Evolutionary conservation across 2,329 filamentous ascomycete species (phyloP), one percentile per base, ranked within the genome.

Genomic region (Fusarium lyarnte): DNA sequence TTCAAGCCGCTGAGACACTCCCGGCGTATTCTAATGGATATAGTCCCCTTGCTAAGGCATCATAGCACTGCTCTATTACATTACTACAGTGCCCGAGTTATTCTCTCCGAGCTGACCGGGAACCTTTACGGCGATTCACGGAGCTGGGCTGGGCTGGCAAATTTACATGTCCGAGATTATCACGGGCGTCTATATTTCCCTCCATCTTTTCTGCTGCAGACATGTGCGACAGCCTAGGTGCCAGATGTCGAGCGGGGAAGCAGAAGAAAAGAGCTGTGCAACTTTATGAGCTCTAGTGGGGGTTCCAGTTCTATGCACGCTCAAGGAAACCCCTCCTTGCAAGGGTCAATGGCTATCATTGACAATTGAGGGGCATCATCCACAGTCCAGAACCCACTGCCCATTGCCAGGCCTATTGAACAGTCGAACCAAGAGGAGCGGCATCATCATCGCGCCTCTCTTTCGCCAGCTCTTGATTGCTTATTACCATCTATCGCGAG

Each of bases 111-210:
- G 47, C 53, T 69, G 58, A 47, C 49, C 39, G 52, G 63, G 47
- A 53, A 61, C 53, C 52, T 51, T 49, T 54, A 49, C 62, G 59
- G 67, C 35, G 41, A 45, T 53, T 38, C 36, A 59, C 51, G 43
- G 49, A 66, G 60, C 29, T 29, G 10, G 41, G 31, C 29, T 58
- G 31, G 54, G 36, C 16, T 39, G 45, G 25, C n/a, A 33, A 64
- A 62, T 73, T 73, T 72, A 70, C 70, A 72, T 72, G 70, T 73
- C 70, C 70, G 70, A 63, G 58, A 72, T 52, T 70, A 51, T 61
- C 59, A 42, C 66, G 54, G 46, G 41, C 47, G 38, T 68, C 58
- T 58, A 41, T 41, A 46, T 46, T 46, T 61, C 38, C 47, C 63
- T 52, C 63, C 23, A 27, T 58, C 17, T 31, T 23, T 39, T 65